phyloP scores from a whole-genome alignment of 805 yeast species.

The Priceomyces carsonii region DNA sequence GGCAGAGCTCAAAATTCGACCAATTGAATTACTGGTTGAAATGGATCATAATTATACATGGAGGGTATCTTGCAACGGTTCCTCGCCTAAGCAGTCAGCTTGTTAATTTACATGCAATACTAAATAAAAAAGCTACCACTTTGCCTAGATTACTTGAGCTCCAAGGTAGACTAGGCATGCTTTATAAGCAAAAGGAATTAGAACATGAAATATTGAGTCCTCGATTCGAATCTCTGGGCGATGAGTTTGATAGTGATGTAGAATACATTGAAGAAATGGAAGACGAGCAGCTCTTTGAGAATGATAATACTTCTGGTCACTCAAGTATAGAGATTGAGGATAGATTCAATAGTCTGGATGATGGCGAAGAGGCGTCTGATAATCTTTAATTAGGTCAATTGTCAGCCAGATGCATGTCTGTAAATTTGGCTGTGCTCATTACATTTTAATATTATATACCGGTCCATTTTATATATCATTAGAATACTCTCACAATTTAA shows the following conservation, averaged over 20 bases:
- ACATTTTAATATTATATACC: too few species aligned
- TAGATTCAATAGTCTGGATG: too few species aligned
- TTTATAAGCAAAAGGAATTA: constrained; percentile 44
- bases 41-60: constrained; percentile 57
- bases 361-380: too few species aligned
- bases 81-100: constrained; percentile 41
- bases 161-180: constrained; percentile 49
- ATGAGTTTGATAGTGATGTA: constrained; percentile 49
- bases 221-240: constrained; percentile 24
- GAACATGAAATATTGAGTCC: constrained; percentile 38
- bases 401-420: too few species aligned
- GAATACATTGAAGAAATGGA: constrained; percentile 73
- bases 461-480: too few species aligned
- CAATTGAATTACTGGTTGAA: constrained; percentile 56
- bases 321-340: too few species aligned
- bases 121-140: constrained; percentile 49
- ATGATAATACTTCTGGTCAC: too few species aligned
- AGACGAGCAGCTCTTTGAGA: too few species aligned
- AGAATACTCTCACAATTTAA: too few species aligned
- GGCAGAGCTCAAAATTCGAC: constrained; percentile 52
- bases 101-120: constrained; percentile 45
- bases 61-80: constrained; percentile 41
- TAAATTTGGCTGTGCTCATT: too few species aligned
- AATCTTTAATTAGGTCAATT: too few species aligned
- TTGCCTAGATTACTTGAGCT: constrained; percentile 52